Evolutionary conservation across 345 rosid species (phyloP).

Genomic region (Eucalyptus globulus): DNA sequence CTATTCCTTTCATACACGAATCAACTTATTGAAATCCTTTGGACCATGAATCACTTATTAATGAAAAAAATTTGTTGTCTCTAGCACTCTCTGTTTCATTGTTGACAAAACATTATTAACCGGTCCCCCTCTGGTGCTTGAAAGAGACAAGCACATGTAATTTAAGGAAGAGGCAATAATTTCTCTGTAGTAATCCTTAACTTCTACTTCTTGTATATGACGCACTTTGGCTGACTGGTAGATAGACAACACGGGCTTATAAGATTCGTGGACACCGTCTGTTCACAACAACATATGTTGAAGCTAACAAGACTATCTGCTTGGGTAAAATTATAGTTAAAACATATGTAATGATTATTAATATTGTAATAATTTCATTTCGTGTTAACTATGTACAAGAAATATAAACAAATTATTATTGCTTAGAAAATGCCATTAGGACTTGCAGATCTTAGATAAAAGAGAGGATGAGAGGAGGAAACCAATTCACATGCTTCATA

Average conservation of each 20-base stretch:
- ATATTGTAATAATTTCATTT: background rate
- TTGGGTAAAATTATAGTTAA: background rate
- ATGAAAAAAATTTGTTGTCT: rapidly evolving
- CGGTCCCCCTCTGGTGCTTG: background rate
- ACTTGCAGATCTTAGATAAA: background rate
- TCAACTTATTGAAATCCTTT: background rate
- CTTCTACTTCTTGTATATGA: background rate
- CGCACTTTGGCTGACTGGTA: background rate
- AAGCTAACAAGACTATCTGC: background rate
- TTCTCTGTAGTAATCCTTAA: background rate
- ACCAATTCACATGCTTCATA: background rate
- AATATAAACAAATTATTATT: background rate
- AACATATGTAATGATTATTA: background rate
- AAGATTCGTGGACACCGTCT: background rate
- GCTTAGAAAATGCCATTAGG: background rate
- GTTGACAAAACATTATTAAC: background rate
- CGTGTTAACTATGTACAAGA: background rate
- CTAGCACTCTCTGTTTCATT: background rate
- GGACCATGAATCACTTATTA: background rate
- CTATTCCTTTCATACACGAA: background rate
- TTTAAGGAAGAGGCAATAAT: background rate
- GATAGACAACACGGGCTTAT: background rate
- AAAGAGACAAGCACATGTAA: background rate
- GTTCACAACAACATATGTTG: background rate
- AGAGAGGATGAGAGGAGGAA: background rate